These are phyloP conservation scores for Arachis hypogaea DNA, from an alignment of 306 rosid species.

Conservation along the genomic window DNA sequence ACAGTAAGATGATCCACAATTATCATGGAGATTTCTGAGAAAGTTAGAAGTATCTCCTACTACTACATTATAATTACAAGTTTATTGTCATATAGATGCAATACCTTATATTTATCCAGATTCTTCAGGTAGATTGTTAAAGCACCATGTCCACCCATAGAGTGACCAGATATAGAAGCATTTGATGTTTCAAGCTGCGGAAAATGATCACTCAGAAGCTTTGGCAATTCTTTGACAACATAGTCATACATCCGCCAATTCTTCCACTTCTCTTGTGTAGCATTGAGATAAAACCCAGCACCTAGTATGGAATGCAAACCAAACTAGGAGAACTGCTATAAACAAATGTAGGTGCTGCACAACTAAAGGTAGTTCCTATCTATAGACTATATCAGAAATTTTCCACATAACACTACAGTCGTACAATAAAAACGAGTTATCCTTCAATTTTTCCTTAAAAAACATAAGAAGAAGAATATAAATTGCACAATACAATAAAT, in stretches of 20 bases:
- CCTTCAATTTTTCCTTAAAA: neutral
- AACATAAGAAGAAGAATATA: neutral
- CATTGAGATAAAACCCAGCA: constrained; percentile 95
- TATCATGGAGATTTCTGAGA: constrained; percentile 10
- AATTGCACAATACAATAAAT: neutral
- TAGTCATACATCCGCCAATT: constrained; percentile 98
- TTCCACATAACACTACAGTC: constrained; percentile 2
- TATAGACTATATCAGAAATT: constrained; percentile 13
- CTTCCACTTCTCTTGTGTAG: constrained; percentile 96
- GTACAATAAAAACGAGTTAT: neutral
- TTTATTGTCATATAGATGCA: constrained; percentile 25
- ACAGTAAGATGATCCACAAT: constrained; percentile 22
- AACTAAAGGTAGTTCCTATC: constrained; percentile 21
- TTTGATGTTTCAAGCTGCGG: constrained; percentile 77
- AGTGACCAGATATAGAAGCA: constrained; percentile 91
- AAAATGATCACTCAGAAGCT: constrained; percentile 71
- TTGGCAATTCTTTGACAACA: constrained; percentile 85
- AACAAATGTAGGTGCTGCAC: constrained; percentile 22
- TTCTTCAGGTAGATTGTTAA: constrained; percentile 84
- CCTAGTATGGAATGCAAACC: constrained; percentile 53
- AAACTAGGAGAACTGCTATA: constrained; percentile 27
- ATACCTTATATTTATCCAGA: constrained; percentile 85
- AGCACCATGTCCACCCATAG: constrained; percentile 99
- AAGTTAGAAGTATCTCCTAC: neutral
- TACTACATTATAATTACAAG: neutral